Evolutionary conservation across 768 basidiomycete species (phyloP), one percentile per base, ranked within the genome.

Genomic region (Calvatia gigantea): DNA sequence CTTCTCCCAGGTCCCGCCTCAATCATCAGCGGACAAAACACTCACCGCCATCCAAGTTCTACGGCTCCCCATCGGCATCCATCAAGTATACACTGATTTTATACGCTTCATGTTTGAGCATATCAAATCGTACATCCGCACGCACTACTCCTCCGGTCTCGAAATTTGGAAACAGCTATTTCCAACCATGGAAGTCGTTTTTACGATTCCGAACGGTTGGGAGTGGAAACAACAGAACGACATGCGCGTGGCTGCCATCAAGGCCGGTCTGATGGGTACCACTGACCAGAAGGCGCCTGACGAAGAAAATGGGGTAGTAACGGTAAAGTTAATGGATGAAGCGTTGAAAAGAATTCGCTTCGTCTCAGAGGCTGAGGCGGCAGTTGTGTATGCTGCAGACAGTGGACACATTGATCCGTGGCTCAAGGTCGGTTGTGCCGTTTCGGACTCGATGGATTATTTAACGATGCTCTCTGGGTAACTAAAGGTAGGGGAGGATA

Each of bases 121-220:
- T n/a, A 38, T 51, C 21, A 25, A 38, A 28, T 38, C 35, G 8
- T 12, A 51, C 14, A 27, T 41, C 33, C 28, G 11, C 2, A 51
- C 38, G 25, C 9, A 14, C 15, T 14, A 39, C 14, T 38, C 35
- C 8, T 38, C 25, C 3, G 49, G 49, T 2, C 17, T 23, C 14
- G 37, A 51, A 28, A 35, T 38, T 37, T 51, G 49, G 49, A 11
- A 39, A 4, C 12, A n/a, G 7, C 37, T 51, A 9, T 51, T 38
- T 27, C 49, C 49, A 8, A 51, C 49, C 9, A 38, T 51, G 25
- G 35, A 51, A 25, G 35, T 51, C 14, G 35, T 51, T 11, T 51
- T 41, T 27, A 51, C 49, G 4, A 28, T 51, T 27, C 49, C 49
- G n/a, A 51, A 38, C 28, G 49, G 49, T 15, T 51, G 49, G 49